These are phyloP conservation scores for Gastrolobium villosum DNA, from an alignment of 306 rosid species.

Conservation along the genomic window DNA sequence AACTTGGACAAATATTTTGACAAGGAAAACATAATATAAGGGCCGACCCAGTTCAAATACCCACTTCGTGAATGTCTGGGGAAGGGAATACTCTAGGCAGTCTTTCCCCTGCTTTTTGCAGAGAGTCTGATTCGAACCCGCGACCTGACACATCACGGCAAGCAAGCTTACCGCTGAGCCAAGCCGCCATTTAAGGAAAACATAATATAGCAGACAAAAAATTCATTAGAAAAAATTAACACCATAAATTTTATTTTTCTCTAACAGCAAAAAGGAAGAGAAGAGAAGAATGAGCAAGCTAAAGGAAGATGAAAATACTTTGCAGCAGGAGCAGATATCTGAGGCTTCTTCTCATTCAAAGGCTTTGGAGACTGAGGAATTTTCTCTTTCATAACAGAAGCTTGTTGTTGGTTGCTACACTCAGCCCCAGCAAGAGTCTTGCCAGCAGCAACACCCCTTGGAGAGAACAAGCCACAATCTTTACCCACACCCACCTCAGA, in stretches of 20 bases:
- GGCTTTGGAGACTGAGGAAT: conserved; percentile 65
- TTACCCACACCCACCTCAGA: conserved; percentile 69
- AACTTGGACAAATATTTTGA: neutral
- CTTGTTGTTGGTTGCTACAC: conserved; percentile 60
- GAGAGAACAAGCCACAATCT: conserved; percentile 66
- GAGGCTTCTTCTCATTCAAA: conserved; percentile 77
- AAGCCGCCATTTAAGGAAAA: no score
- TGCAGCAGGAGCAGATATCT: conserved; percentile 73
- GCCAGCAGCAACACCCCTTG: conserved; percentile 57
- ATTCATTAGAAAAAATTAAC: neutral
- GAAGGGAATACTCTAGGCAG: no score
- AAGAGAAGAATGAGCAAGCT: neutral
- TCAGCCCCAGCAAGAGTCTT: conserved; percentile 54
- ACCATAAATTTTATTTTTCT: neutral
- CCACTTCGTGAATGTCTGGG: no score
- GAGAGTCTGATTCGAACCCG: no score
- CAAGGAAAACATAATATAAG: no score
- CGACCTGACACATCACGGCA: no score
- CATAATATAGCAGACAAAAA: neutral
- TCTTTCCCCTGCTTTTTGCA: no score
- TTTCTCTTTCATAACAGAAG: conserved; percentile 64
- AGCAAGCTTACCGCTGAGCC: no score
- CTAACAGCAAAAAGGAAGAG: neutral
- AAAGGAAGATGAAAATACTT: conserved; percentile 59
- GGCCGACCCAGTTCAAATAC: no score